Conservation (phyloP, 148 eudicot genomes). For the Rhododendron molle region DNA sequence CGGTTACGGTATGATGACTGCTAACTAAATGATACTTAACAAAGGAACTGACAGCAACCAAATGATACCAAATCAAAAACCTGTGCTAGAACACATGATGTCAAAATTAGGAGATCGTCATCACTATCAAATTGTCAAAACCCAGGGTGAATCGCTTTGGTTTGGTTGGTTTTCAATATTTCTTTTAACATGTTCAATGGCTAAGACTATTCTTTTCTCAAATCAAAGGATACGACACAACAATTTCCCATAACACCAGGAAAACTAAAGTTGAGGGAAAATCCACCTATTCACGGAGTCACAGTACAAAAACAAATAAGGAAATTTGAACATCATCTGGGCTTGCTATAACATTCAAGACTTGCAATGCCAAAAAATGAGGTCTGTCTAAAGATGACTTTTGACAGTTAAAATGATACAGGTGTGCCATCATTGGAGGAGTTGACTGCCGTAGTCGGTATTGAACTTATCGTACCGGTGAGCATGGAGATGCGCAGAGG, state of each 20-base stretch:
- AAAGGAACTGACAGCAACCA: neutral
- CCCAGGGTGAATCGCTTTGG: neutral
- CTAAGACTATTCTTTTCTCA: neutral
- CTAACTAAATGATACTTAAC: neutral
- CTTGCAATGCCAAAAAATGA: neutral
- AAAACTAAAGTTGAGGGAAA: neutral
- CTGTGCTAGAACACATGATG: neutral
- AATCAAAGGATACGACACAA: neutral
- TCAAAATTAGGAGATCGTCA: neutral
- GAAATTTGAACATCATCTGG: neutral
- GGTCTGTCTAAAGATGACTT: neutral
- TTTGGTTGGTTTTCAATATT: neutral
- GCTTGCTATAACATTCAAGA: neutral
- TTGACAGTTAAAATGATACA: neutral
- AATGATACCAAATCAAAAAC: neutral
- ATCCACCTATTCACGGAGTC: neutral
- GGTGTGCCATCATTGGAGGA: slow-evolving; percentile 49
- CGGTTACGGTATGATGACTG: neutral
- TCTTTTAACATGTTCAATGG: neutral
- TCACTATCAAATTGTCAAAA: neutral
- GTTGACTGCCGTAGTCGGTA: slow-evolving; percentile 85
- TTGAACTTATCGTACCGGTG: slow-evolving; percentile 90
- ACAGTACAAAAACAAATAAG: neutral
- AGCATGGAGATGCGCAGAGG: slow-evolving; percentile 90
- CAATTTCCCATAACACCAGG: neutral